Evolutionary conservation across 805 yeast species (phyloP), one percentile per base, ranked within the genome.

Genomic region (Komagataella mondaviorum): DNA sequence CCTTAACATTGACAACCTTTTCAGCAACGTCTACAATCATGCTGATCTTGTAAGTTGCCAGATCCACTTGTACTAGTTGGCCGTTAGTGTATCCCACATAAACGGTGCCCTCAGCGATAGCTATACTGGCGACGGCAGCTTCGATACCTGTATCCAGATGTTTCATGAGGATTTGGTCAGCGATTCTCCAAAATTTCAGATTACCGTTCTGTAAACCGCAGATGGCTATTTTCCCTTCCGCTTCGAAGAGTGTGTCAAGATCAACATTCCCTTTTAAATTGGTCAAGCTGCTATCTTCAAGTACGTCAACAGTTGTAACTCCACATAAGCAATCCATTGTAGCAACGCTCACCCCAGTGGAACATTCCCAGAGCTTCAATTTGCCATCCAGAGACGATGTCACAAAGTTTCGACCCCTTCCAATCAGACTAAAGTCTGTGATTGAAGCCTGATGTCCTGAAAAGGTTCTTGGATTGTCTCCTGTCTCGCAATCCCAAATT

Each of bases 341-440:
- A 5, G 39, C 65, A 4, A 83, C 59, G 6, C 64, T 57, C 17
- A 58, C 51, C 1, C 83, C 88, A 1, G 73, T 59, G 0, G 85
- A 82, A 61, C 88, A 77, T 57, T 85, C 91, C 90, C 89, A 85
- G 44, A 87, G 59, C 46, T 66, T 70, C 1, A 83, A 68, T 0
- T 76, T 59, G 0, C 87, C 87, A 60, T 80, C 86, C 4, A 55
- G 50, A 6, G 79, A 72, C 8, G 80, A 67, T 6, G 83, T 73
- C 17, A 83, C 55, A 53, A 87, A 68, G 59, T 85, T 85, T 45
- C 91, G 66, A 1, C 95, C 95, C 16, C 76, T 66, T 0, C 80
- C 89, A 17, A 85, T 65, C 54, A 83, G 57, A 2, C 63, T 71
- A 2, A 77, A 54, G 55, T 71, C 83, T 2, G 78, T 75, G 10